Evolutionary conservation across 2,329 filamentous ascomycete species (phyloP), one percentile per base, ranked within the genome.

Genomic region (Xylaria multiplex): DNA sequence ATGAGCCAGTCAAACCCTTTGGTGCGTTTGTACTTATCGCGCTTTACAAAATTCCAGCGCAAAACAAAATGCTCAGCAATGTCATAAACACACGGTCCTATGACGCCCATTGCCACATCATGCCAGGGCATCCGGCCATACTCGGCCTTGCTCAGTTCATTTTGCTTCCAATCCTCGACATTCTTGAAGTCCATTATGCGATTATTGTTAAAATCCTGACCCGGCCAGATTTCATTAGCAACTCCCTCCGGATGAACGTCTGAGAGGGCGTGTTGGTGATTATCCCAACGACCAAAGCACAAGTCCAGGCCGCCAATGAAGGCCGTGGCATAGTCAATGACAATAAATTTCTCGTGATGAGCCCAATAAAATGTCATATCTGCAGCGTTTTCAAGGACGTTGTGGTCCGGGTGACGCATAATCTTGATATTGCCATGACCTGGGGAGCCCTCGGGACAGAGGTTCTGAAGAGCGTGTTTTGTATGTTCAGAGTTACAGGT

Each of bases 311-410:
- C 96, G 59, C 96, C 96, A 65, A 98, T 95, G 75, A 98, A 98
- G 14, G 93, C 96, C 72, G 95, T 81, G 16, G 90, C 86, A 75
- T 97, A 97, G 80, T 98, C 96, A 59, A 98, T 91, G 19, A 99
- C 92, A 61, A 98, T 91, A 76, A 97, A 96, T 77, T 99, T 99
- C 75, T 99, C 96, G 77, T 99, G 96, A 77, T 99, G 96, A 0
- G 96, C 96, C 89, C 95, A 98, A 81, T 97, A 97, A 75, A 97
- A 93, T 0, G 93, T 97, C 92, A 97, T 96, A 73, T 98, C 95
- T 35, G 92, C 92, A 2, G 91, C 92, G 74, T 97, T 97, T 74
- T 97, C 93, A 57, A 98, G 88, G 2, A 97, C 87, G 70, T 97
- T 97, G 81, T 98, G 95, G 77, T 98, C 95, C 0, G 95, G 95